Evolutionary conservation across 2,329 filamentous ascomycete species (phyloP).

Genomic region (Polychaeton citri): DNA sequence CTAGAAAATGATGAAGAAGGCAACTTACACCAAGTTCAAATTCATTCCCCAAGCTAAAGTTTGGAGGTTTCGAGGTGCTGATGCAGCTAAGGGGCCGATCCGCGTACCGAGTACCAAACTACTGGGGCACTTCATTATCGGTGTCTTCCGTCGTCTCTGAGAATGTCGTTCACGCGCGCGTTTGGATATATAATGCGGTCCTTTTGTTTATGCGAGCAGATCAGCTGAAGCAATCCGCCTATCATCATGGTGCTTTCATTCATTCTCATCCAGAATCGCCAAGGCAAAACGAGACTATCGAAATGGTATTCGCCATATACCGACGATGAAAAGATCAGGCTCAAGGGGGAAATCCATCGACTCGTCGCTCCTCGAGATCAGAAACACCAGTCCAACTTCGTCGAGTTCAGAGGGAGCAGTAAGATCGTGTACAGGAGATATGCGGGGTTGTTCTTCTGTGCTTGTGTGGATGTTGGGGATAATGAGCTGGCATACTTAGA

Average conservation of each 20-base stretch:
- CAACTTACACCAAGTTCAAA: too few relatives aligned
- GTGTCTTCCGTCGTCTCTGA: too few relatives aligned
- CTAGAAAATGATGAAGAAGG: too few relatives aligned
- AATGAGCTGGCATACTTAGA: conserved; percentile 96
- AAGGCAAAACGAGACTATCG: conserved; percentile 94
- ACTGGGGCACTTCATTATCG: too few relatives aligned
- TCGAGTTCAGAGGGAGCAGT: conserved; percentile 75
- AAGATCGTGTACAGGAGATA: conserved; percentile 97
- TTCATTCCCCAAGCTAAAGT: too few relatives aligned
- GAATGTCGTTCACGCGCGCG: too few relatives aligned
- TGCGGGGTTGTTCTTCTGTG: conserved; percentile 97
- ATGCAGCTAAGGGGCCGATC: neutral
- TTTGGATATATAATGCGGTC: too few relatives aligned
- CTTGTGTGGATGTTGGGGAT: conserved; percentile 96
- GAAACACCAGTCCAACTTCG: conserved; percentile 99
- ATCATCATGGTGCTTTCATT: conserved; percentile 58
- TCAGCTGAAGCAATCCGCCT: too few relatives aligned
- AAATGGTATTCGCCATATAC: conserved; percentile 99
- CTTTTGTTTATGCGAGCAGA: too few relatives aligned
- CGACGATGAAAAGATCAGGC: conserved; percentile 97
- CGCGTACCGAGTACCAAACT: too few relatives aligned
- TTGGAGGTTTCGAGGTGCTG: neutral
- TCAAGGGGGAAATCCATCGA: conserved; percentile 98
- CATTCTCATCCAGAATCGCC: conserved; percentile 79
- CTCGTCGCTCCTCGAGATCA: conserved; percentile 95